Evolutionary conservation across 192 early-diverging fungal species (phyloP), one percentile per base, ranked within the genome.

Genomic region (Backusella liffmaniae): DNA sequence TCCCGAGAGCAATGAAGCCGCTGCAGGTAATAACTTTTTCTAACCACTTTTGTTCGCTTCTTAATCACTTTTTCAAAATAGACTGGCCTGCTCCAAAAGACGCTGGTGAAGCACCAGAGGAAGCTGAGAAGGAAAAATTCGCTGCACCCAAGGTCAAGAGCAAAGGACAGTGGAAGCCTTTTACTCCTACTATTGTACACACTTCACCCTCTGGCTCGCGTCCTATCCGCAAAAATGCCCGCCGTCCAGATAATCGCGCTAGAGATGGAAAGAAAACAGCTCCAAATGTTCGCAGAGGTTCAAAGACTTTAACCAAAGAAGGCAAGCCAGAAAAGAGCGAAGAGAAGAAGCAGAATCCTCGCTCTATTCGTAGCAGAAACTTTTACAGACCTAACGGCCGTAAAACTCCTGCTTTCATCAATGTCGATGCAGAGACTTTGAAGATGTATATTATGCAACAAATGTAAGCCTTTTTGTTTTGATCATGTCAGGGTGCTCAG

Each of bases 401-500:
- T 23, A 53, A 73, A 10, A 73, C 51, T 12, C 67, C 79, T 44
- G 74, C 49, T 13, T 80, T 73, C 73, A 72, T 81, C 23, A 76
- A 78, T 29, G 73, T 83, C 29, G 85, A 86, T 71, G 23, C 84
- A 2, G 84, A 85, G 29, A 79, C 83, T 32, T 75, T 91, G 53
- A 87, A 89, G 77, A 72, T 74, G 12, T 90, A 87, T 69, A 82
- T 91, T 74, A 72, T 90, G 51, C 90, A 89, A 49, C 90, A 91
- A 84, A 83, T 91, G 89, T 90, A 86, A 80, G 80, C 73, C 21
- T 16, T 46, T 44, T 4, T 30, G 12, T 34, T 13, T n/a, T 49
- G 5, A 49, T 44, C 42, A 16, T 15, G 15, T 15, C 42, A 13
- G 13, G 15, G 4, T 42, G 41, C 13, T 7, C 6, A 62, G 35